Evolutionary conservation across 1,139 yeast genomes (phyloP), one percentile per base, ranked within the genome.

Genomic region (Casaregolazyma suthepensis): DNA sequence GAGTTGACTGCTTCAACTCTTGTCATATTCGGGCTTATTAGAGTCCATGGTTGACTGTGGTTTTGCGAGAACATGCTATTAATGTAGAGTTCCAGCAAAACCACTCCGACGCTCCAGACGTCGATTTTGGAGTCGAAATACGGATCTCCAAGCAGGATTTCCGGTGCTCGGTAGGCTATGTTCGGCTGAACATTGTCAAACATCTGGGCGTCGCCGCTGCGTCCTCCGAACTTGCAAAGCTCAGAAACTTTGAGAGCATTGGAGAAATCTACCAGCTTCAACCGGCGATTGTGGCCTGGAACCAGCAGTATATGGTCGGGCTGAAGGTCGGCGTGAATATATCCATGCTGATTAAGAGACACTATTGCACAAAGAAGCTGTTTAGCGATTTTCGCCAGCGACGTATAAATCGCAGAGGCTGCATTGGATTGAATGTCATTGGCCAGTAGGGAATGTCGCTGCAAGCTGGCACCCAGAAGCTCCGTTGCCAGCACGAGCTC

Each of bases 21-120:
- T 12, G 38, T 26, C 38, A 38, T 38, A 40, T 38, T 38, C 15
- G 45, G 45, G n/a, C 23, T 47, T 9, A 47, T n/a, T 29, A 47
- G 22, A 7, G 23, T 17, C 50, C 50, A 47, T 35, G 40, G 17
- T 7, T 35, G 40, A 15, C 29, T 43, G 35, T 37, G 31, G 9
- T 43, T 43, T 18, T 47, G 50, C 4, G 50, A 38, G n/a, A 47
- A 47, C 23, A 47, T 47, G 37, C 35, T 47, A 20, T 47, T 47
- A 15, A 47, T 29, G n/a, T 47, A 47, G 2, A 47, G 52, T 52
- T 64, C 68, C 2, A 64, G 56, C 43, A 93, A 74, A 55, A 93
- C 94, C 40, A 94, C 93, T 53, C 99, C 99, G 62, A 96, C 82
- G 0, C 97, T 89, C 99, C 99, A 93, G 47, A 91, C 86, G 70